Evolutionary conservation across 768 basidiomycete genomes (phyloP), one percentile per base, ranked within the genome.

Genomic region (Neoboletus subvelutipes): DNA sequence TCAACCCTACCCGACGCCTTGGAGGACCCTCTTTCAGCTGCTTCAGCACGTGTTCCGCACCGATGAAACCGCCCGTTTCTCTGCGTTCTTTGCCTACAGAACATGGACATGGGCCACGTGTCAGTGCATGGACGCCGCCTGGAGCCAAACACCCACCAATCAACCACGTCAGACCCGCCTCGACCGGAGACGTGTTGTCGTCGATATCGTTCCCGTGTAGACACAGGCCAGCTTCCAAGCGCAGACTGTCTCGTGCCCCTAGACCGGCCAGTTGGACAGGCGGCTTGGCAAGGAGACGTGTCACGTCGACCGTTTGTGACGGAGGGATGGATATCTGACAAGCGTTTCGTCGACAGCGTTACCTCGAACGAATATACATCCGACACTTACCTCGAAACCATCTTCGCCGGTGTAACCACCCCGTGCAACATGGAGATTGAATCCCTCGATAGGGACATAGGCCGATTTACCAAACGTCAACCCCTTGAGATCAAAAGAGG

Each of bases 331-430:
- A 96, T 59, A 98, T 93, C 93, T 92, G 63, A 5, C 40, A 28
- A 18, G 31, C 1, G 15, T 12, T n/a, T 45, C 15, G 26, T 57
- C 39, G 22, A 36, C 15, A 10, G 5, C 5, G 7, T 33, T 10
- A 0, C 43, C 26, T 17, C 11, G 10, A 39, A 29, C 6, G 10
- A 20, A 34, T 31, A 17, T 33, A 18, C 17, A 36, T 13, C 40
- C 28, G 11, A 22, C 10, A 5, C 45, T 33, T 26, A 86, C 94
- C 80, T 99, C 97, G 63, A 99, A 98, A 0, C 97, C 97, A 72
- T 99, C 97, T 75, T 98, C 97, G 12, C 97, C 97, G 0, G 97
- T 98, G 74, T 99, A 99, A 5, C 97, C 97, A 29, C 93, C 92
- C 17, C 97, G 85, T 9, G 94, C 90, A 33, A 98, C 84, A 68